Percentiles rank a stretch among this genome's conserved stretches.
phyloP scores from a whole-genome alignment of 1,284 basidiomycete species.

The Tilletiopsis washingtonensis region DNA sequence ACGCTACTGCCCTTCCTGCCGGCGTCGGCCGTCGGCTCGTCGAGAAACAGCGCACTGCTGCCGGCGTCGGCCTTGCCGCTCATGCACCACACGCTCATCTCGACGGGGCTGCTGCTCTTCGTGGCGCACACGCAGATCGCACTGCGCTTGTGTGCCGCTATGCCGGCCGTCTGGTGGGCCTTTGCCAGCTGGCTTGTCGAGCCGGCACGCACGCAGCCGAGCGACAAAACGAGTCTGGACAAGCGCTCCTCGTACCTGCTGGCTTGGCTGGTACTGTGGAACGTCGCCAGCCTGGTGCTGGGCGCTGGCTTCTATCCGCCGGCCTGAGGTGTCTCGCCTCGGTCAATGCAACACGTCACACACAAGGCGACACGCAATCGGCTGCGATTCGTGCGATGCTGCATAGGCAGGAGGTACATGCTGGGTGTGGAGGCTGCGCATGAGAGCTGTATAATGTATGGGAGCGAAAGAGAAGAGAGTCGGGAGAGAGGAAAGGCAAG shows the following conservation, averaged over 20 bases:
- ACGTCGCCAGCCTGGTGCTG: conserved; percentile 61
- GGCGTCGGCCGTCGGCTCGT: too few species aligned
- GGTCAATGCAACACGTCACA: too few species aligned
- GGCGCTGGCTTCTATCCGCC: conserved; percentile 86
- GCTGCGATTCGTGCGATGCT: too few species aligned
- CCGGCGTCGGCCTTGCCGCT: conserved; percentile 55
- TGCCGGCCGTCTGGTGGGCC: conserved; percentile 80
- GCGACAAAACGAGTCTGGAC: conserved; percentile 3
- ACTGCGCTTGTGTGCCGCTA: conserved; percentile 63
- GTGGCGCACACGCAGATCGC: conserved; percentile 83
- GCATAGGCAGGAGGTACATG: too few species aligned
- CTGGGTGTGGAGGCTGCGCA: too few species aligned
- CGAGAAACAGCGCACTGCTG: not conserved
- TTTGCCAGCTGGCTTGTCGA: conserved; percentile 55
- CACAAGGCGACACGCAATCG: too few species aligned
- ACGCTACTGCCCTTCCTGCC: not conserved
- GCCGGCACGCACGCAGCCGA: conserved; percentile 1
- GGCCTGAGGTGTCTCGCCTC: too few species aligned
- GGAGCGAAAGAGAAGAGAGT: too few species aligned
- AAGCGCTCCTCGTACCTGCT: conserved; percentile 53
- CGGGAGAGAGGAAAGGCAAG: too few species aligned
- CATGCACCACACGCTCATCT: conserved; percentile 60
- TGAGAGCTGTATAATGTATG: too few species aligned
- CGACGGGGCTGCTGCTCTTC: conserved; percentile 60
- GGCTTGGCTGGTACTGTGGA: conserved; percentile 70